Evolutionary conservation across 345 rosid species (phyloP), one percentile per base, ranked within the genome.

Genomic region (Linum usitatissimum): DNA sequence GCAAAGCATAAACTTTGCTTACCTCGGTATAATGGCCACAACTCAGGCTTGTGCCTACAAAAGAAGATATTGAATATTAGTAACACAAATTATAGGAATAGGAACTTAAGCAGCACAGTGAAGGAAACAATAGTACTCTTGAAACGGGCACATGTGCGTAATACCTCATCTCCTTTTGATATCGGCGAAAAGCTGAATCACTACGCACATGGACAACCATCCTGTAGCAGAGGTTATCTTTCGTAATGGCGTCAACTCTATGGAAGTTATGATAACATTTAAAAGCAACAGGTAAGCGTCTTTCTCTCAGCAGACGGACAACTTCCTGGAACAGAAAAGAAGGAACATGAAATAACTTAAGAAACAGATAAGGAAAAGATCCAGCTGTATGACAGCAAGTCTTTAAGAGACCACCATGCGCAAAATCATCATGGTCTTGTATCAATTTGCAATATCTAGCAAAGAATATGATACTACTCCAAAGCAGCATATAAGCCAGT

Each of bases 21-120:
- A 90, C 99, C 99, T 86, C 99, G 93, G 82, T 93, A 93, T 45
- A 93, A 75, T 53, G 99, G 99, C 99, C 99, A 93, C 70, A 93
- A 65, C 63, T 82, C 86, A 17, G 83, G 96, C 59, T 80, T 86
- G 75, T 69, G 34, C 87, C 99, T 90, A 73, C 77, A 80, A 73
- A 51, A 80, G 18, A 31, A 20, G 64, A 69, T 60, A 3, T 40
- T 58, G 68, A 55, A 62, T 67, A 68, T 57, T 54, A 30, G 59
- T n/a, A 42, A 54, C 17, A 68, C 6, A 34, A 23, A 53, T 17
- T 30, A 28, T 18, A 65, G 18, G 30, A 8, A 64, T 54, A 59
- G 59, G 36, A 17, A 64, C 55, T 36, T 45, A 59, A 40, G 18
- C 28, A 28, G 21, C 45, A 71, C 51, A 59, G 7, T 59, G 49